phyloP scores from a whole-genome alignment of 1,284 basidiomycete species.

The Ganoderma sp. region DNA sequence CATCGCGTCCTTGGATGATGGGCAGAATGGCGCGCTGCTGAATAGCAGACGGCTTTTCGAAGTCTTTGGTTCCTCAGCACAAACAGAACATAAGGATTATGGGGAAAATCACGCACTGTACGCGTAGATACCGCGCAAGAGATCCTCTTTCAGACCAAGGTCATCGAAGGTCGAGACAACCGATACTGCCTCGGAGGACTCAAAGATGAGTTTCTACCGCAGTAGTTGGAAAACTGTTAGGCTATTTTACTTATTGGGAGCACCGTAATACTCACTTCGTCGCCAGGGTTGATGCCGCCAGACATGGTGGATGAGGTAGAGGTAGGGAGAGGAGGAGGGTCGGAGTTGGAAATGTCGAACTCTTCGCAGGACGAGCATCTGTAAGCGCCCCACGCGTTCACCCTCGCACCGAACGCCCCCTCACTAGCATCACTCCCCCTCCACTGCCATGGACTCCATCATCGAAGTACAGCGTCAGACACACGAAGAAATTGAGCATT shows the following conservation, averaged over 20 bases:
- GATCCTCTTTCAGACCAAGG: slow-evolving; percentile 93
- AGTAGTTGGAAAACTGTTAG: not conserved
- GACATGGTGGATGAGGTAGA: slow-evolving; percentile 60
- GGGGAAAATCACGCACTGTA: slow-evolving; percentile 76
- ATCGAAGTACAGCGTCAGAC: slow-evolving; percentile 92
- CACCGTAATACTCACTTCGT: slow-evolving; percentile 61
- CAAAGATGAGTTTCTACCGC: slow-evolving; percentile 89
- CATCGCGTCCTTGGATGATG: slow-evolving; percentile 94
- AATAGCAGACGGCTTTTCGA: slow-evolving; percentile 99
- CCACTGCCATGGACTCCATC: slow-evolving; percentile 79
- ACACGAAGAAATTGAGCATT: slow-evolving; percentile 95
- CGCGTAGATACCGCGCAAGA: slow-evolving; percentile 96
- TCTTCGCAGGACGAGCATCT: slow-evolving; percentile 14
- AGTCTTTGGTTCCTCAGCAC: slow-evolving; percentile 61
- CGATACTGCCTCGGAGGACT: slow-evolving; percentile 95
- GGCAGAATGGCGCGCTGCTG: slow-evolving; percentile 98
- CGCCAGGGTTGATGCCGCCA: slow-evolving; percentile 70
- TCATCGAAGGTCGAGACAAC: slow-evolving; percentile 90
- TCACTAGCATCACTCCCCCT: slow-evolving; percentile 17
- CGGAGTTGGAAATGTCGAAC: slow-evolving; percentile 61
- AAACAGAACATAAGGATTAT: not conserved
- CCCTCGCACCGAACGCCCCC: slow-evolving; percentile 9
- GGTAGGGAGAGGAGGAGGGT: slow-evolving; percentile 45
- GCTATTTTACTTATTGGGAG: not conserved
- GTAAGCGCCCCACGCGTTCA: slow-evolving; percentile 25